Base-by-base conservation (phyloP, 1,139 yeast genomes). In the Lodderomyces metapsilosis region DNA sequence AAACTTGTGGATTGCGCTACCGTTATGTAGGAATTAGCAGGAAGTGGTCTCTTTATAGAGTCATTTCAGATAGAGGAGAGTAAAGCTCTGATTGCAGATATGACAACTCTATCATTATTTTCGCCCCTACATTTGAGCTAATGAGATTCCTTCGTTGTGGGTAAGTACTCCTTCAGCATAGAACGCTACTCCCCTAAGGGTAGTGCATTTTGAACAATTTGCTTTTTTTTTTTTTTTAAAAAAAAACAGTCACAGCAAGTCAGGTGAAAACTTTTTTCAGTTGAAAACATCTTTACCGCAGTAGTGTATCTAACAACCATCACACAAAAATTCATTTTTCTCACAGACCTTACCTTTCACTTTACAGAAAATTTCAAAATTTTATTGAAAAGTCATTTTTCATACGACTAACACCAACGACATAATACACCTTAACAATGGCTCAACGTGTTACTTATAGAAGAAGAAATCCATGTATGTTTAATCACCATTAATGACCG, bases 361-460 rank as follows among this genome's bases (percentile, higher is more conserved):
- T n/a, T n/a, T 15, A 12, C 24, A 25, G 38, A 36, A 36, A 36
- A 25, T 36, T 36, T 36, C 38, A 36, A 36, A 24, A 9, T 28
- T 36, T 36, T 16, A 15, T n/a, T 6, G 23, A 15, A 28, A 10
- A 28, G 32, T 7, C 18, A 15, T 28, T 28, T 28, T 11, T 10
- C 17, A 28, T 18, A 4, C 16, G 4, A 28, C 32, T 18, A 28
- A 28, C 32, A 28, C 36, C 28, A 37, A 21, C 23, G 28, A 30
- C 28, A 18, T 21, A 36, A 23, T 27, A 24, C 41, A 48, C 43
- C 32, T 45, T 47, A 48, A 50, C 43, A 43, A 71, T 71, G 76
- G 76, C 76, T 64, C 74, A 71, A 68, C 74, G 76, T 67, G 74
- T 71, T 61, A 71, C 76, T 56, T 71, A 66, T 68, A 71, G 76